Evolutionary conservation across 2,329 filamentous ascomycete species (phyloP).

Genomic region (Penicillium polonicum): DNA sequence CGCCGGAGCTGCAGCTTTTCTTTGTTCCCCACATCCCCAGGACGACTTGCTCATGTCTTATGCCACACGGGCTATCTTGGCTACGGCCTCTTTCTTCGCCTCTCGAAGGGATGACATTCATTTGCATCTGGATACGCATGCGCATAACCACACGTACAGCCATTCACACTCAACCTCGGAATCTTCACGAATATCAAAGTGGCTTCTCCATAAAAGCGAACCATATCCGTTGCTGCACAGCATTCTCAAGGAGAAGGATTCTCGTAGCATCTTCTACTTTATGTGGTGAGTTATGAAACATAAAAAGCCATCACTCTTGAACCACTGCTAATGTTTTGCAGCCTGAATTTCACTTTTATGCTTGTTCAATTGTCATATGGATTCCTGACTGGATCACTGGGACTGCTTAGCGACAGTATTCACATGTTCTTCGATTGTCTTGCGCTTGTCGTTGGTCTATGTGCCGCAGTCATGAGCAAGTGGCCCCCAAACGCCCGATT

Average conservation of each 20-base stretch:
- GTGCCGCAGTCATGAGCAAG: slow-evolving; percentile 92
- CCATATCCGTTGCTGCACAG: slow-evolving; percentile 77
- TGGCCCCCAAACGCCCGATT: slow-evolving; percentile 89
- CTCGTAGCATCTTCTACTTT: slow-evolving; percentile 93
- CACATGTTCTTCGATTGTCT: slow-evolving; percentile 99
- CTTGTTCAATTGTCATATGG: slow-evolving; percentile 90
- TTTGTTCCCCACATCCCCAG: slow-evolving; percentile 31
- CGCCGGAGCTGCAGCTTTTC: slow-evolving; percentile 28
- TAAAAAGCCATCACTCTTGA: not conserved
- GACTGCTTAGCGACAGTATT: slow-evolving; percentile 94
- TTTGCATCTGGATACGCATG: slow-evolving; percentile 29
- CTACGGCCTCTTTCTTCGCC: slow-evolving; percentile 32
- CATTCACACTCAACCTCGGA: slow-evolving; percentile 36
- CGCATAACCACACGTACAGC: slow-evolving; percentile 29
- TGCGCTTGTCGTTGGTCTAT: slow-evolving; percentile 82
- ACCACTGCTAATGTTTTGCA: slow-evolving; percentile 40
- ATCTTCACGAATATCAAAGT: slow-evolving; percentile 68
- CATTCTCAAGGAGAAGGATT: slow-evolving; percentile 87
- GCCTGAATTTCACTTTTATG: slow-evolving; percentile 95
- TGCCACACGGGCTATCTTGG: slow-evolving; percentile 28
- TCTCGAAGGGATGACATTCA: slow-evolving; percentile 35
- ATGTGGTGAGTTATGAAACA: slow-evolving; percentile 64
- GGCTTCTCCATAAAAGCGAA: slow-evolving; percentile 68
- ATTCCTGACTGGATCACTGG: slow-evolving; percentile 86
- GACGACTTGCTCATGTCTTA: slow-evolving; percentile 31